These are phyloP conservation scores for Coemansia sp. DNA, from an alignment of 192 early-diverging fungal genomes.

Conservation along the genomic window DNA sequence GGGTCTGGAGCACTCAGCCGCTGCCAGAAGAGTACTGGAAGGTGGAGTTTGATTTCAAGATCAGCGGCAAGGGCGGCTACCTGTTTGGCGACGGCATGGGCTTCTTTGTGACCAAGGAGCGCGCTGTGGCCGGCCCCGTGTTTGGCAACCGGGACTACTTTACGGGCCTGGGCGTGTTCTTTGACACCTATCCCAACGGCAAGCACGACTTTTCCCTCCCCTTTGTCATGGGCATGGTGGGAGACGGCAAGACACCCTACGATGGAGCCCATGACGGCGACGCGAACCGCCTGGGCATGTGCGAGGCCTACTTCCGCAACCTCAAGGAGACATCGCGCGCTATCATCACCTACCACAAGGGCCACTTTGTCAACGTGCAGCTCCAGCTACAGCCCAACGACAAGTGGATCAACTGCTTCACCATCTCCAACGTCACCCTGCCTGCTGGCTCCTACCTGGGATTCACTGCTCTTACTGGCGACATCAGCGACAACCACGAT, in stretches of 20 bases:
- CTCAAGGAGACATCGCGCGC: conserved; percentile 58
- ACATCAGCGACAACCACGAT: conserved; percentile 69
- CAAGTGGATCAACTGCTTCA: conserved; percentile 83
- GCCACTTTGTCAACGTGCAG: conserved; percentile 52
- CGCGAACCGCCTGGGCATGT: conserved; percentile 60
- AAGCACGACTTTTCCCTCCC: conserved; percentile 70
- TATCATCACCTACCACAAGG: conserved; percentile 70
- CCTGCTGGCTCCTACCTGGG: conserved; percentile 79
- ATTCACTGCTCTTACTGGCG: conserved; percentile 90
- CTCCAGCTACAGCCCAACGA: conserved; percentile 57
- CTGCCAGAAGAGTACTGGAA: conserved; percentile 53
- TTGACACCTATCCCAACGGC: conserved; percentile 93
- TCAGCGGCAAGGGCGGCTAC: conserved; percentile 66
- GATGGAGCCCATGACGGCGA: conserved; percentile 82
- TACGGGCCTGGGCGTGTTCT: conserved; percentile 89
- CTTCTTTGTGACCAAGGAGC: conserved; percentile 84
- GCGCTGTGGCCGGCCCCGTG: conserved; percentile 67
- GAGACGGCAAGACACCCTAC: conserved; percentile 84
- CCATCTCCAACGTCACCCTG: conserved; percentile 67
- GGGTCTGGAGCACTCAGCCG: conserved; percentile 62
- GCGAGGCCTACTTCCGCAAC: conserved; percentile 76
- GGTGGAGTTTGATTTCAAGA: conserved; percentile 90
- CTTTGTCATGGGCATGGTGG: conserved; percentile 87
- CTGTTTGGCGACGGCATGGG: conserved; percentile 96
- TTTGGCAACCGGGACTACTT: conserved; percentile 88